These are phyloP conservation scores for Fusarium euwallaceae DNA, from an alignment of 2,329 filamentous ascomycete genomes.

Conservation along the genomic window DNA sequence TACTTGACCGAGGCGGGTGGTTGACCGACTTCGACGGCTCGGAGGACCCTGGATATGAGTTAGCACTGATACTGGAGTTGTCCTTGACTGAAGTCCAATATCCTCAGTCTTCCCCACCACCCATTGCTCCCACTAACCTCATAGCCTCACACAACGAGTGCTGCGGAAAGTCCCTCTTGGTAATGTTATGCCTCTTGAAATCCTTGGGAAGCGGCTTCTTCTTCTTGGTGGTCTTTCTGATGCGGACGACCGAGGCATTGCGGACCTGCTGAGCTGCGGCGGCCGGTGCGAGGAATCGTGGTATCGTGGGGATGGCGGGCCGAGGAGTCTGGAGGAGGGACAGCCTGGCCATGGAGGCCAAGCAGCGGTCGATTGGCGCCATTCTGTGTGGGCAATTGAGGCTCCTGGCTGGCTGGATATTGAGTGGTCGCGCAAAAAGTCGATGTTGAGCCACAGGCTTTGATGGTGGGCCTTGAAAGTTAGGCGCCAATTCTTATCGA, in stretches of 20 bases:
- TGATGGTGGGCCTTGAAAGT: constrained; percentile 38
- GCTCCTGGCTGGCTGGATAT: constrained; percentile 42
- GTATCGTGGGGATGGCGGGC: constrained; percentile 59
- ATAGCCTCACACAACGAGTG: constrained; percentile 93
- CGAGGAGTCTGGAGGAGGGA: constrained; percentile 58
- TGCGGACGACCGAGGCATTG: constrained; percentile 55
- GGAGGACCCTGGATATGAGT: constrained; percentile 76
- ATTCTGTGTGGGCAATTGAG: constrained; percentile 53
- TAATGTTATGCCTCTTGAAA: constrained; percentile 75
- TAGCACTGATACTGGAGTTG: constrained; percentile 23
- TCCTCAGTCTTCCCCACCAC: neutral
- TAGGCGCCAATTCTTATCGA: constrained; percentile 45
- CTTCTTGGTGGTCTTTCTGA: constrained; percentile 67
- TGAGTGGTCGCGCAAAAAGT: constrained; percentile 43
- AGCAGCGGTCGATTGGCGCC: constrained; percentile 66
- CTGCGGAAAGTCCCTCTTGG: constrained; percentile 71
- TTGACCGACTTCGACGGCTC: constrained; percentile 90
- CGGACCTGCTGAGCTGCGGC: constrained; percentile 57
- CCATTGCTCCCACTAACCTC: constrained; percentile 67
- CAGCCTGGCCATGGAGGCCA: constrained; percentile 67
- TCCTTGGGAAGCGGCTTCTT: constrained; percentile 74
- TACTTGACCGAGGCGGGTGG: constrained; percentile 83
- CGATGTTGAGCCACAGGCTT: constrained; percentile 29
- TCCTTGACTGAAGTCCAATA: neutral
- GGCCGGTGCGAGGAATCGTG: constrained; percentile 64